These are phyloP conservation scores for Ploettnerulaceae sp. DNA, from an alignment of 2,329 filamentous ascomycete species.

Conservation along the genomic window DNA sequence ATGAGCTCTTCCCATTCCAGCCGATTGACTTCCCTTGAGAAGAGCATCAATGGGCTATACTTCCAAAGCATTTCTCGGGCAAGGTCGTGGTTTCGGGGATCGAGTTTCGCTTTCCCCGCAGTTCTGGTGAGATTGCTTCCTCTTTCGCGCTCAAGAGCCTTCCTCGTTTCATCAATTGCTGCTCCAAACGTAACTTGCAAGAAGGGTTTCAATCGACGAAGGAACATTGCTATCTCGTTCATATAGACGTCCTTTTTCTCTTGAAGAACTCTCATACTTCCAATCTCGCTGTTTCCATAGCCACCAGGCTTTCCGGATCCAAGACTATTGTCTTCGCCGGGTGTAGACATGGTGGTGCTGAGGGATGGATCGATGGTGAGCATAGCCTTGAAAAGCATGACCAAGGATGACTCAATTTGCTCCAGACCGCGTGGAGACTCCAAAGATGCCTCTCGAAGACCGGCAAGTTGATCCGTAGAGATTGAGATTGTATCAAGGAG, in stretches of 20 bases:
- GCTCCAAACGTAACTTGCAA: slow-evolving; percentile 77
- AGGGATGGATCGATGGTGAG: slow-evolving; percentile 85
- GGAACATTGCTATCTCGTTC: slow-evolving; percentile 68
- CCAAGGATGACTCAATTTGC: slow-evolving; percentile 71
- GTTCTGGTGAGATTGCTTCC: slow-evolving; percentile 49
- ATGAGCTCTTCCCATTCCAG: slow-evolving; percentile 77
- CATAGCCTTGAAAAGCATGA: slow-evolving; percentile 87
- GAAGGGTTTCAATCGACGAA: slow-evolving; percentile 74
- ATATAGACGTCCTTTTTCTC: slow-evolving; percentile 92
- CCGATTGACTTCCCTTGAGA: slow-evolving; percentile 77
- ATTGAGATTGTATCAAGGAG: slow-evolving; percentile 91
- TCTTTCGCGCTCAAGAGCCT: slow-evolving; percentile 45
- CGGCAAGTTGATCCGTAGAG: slow-evolving; percentile 67
- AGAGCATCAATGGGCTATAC: slow-evolving; percentile 82
- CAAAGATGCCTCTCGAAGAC: slow-evolving; percentile 68
- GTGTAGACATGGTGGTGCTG: slow-evolving; percentile 40
- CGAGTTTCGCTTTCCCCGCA: slow-evolving; percentile 55
- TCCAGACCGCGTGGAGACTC: slow-evolving; percentile 66
- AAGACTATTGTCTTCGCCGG: slow-evolving; percentile 37
- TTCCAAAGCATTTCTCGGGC: slow-evolving; percentile 76
- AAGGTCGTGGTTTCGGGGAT: slow-evolving; percentile 64
- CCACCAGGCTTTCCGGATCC: slow-evolving; percentile 38
- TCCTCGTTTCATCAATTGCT: slow-evolving; percentile 65
- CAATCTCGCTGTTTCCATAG: slow-evolving; percentile 46
- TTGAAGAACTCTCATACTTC: slow-evolving; percentile 87